phyloP scores from a whole-genome alignment of 2,329 filamentous ascomycete genomes.

The Diaporthe helianthi region DNA sequence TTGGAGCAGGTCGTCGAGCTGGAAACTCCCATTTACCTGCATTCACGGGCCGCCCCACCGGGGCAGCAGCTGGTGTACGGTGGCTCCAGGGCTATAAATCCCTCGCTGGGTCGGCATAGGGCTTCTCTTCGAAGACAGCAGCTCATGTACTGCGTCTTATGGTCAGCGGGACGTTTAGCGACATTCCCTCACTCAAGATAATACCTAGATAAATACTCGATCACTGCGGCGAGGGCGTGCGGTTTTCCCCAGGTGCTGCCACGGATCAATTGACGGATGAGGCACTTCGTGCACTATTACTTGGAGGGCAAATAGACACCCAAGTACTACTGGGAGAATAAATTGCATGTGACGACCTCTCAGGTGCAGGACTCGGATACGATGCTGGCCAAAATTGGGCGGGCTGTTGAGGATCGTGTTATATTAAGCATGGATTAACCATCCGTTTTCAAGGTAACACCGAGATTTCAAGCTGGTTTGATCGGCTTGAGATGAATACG shows the following conservation, averaged over 20 bases:
- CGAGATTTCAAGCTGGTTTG: conserved; percentile 16
- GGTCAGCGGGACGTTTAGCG: conserved; percentile 37
- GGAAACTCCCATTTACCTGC: conserved; percentile 28
- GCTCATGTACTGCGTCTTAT: conserved; percentile 37
- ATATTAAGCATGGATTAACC: conserved; percentile 27
- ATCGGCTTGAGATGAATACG: conserved; percentile 20
- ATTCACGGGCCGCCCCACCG: conserved; percentile 21
- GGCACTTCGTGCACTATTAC: conserved; percentile 3
- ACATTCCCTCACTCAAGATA: conserved; percentile 36
- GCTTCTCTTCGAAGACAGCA: conserved; percentile 28
- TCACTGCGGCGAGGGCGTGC: conserved; percentile 38
- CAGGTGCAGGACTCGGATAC: conserved; percentile 17
- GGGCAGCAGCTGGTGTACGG: conserved; percentile 16
- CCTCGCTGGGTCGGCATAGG: conserved; percentile 12
- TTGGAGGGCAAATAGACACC: conserved; percentile 3
- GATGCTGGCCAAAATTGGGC: background rate
- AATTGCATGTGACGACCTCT: conserved; percentile 18
- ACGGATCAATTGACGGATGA: conserved; percentile 24
- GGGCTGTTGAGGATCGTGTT: conserved; percentile 22
- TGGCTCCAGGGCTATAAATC: conserved; percentile 19
- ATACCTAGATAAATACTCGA: too few relatives aligned
- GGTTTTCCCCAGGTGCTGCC: conserved; percentile 36
- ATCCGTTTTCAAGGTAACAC: conserved; percentile 1
- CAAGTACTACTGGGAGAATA: conserved; percentile 25
- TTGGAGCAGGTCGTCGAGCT: conserved; percentile 26